phyloP scores from a whole-genome alignment of 2,329 filamentous ascomycete species.

The Macrophomina phaseolina region DNA sequence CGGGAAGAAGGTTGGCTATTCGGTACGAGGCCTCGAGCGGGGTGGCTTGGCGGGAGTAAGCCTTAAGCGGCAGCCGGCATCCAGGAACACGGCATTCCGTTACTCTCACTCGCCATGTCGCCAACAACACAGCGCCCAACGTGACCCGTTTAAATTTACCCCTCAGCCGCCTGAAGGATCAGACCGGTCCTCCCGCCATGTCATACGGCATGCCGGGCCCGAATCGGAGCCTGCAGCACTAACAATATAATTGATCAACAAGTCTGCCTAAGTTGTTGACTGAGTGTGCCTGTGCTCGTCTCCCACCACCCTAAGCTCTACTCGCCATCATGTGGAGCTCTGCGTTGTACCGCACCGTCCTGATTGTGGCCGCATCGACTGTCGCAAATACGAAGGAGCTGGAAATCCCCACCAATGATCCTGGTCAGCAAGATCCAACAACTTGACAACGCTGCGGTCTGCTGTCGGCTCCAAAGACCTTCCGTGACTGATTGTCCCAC shows the following conservation, averaged over 20 bases:
- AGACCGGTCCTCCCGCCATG: neutral
- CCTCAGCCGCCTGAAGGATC: slow-evolving; percentile 1
- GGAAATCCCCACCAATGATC: neutral
- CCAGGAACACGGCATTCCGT: neutral
- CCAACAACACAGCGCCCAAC: neutral
- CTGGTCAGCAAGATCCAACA: neutral
- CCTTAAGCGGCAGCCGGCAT: neutral
- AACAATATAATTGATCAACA: neutral
- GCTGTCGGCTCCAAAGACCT: neutral
- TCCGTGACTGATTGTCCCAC: neutral
- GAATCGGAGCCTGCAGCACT: neutral
- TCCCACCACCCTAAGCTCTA: no score
- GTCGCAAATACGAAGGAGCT: neutral
- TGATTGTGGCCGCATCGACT: neutral
- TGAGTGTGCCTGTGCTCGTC: neutral
- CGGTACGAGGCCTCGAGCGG: neutral
- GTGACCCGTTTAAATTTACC: neutral
- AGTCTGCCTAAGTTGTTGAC: neutral
- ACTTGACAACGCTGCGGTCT: neutral
- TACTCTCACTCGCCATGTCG: neutral
- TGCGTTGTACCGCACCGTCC: neutral
- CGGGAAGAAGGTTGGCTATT: neutral
- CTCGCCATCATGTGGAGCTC: neutral
- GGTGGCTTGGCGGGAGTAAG: slow-evolving; percentile 11
- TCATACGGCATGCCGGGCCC: neutral